These are phyloP conservation scores for Senna siamea DNA, from an alignment of 306 rosid species.

Conservation along the genomic window DNA sequence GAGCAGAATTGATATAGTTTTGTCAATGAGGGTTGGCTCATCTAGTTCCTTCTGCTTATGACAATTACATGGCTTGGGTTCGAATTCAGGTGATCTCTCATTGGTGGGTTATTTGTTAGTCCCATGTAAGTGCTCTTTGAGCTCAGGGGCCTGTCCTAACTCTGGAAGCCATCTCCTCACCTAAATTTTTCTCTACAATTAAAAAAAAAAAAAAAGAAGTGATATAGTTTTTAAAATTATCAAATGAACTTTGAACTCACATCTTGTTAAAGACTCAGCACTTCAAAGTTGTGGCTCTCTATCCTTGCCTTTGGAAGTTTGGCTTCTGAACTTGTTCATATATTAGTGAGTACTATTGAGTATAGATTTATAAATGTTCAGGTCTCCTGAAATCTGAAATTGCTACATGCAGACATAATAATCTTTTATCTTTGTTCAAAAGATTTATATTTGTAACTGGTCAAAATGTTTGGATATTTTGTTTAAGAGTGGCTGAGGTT, in stretches of 20 bases:
- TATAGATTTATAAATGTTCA: neutral
- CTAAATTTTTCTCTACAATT: too few species aligned
- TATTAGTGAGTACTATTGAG: neutral
- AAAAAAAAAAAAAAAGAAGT: too few species aligned
- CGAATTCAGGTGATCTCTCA: too few species aligned
- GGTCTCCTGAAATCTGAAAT: neutral
- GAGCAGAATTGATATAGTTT: neutral
- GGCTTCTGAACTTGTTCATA: neutral
- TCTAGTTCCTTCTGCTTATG: too few species aligned
- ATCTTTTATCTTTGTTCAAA: slow-evolving; percentile 17
- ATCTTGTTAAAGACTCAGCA: neutral
- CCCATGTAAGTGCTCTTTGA: too few species aligned
- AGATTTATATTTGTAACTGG: neutral
- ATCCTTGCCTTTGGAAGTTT: neutral
- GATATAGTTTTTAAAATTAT: neutral
- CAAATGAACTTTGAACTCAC: neutral
- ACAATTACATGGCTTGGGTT: too few species aligned
- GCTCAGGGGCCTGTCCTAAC: too few species aligned
- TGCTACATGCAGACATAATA: neutral
- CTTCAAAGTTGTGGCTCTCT: slow-evolving; percentile 2
- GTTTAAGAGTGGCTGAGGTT: slow-evolving; percentile 10
- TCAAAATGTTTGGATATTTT: neutral
- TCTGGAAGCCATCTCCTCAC: too few species aligned
- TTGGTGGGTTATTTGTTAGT: too few species aligned
- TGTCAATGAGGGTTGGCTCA: too few species aligned